A percentile compares a stretch with the other conserved stretches of the same genome.
These are phyloP conservation scores for Boletus albobrunnescens DNA, from an alignment of 1,284 basidiomycete species.

Conservation along the genomic window DNA sequence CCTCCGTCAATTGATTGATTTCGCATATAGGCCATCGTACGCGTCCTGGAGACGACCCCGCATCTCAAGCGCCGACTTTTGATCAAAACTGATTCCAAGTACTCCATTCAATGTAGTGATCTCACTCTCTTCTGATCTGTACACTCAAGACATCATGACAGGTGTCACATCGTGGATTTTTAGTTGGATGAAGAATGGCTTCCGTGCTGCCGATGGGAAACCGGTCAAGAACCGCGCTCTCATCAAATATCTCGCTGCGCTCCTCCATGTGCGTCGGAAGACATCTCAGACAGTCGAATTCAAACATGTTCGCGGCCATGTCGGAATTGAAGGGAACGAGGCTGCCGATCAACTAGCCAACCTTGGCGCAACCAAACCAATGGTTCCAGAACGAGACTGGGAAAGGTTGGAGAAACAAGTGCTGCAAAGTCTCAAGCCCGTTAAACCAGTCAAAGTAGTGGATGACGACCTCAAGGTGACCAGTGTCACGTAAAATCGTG, in stretches of 20 bases:
- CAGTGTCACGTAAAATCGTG: background rate
- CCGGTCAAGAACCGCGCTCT: constrained; percentile 64
- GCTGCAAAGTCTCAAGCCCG: constrained; percentile 12
- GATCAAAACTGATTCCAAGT: constrained; percentile 76
- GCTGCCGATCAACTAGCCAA: constrained; percentile 71
- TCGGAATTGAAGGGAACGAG: constrained; percentile 71
- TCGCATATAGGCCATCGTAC: constrained; percentile 61
- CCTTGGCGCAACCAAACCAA: constrained; percentile 42
- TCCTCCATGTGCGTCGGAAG: constrained; percentile 46
- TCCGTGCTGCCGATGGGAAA: constrained; percentile 43
- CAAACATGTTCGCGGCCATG: constrained; percentile 69
- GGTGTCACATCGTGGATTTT: constrained; percentile 64
- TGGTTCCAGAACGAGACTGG: constrained; percentile 56
- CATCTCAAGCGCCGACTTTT: constrained; percentile 48
- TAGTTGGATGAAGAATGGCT: constrained; percentile 55
- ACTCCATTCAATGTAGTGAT: constrained; percentile 63
- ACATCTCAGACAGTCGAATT: constrained; percentile 54
- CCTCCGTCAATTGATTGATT: constrained; percentile 7
- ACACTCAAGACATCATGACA: constrained; percentile 29
- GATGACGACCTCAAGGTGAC: constrained; percentile 22
- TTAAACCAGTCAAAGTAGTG: background rate
- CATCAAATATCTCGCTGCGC: constrained; percentile 57
- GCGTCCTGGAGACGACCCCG: constrained; percentile 65
- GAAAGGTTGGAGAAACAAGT: constrained; percentile 21
- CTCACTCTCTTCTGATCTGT: background rate